Percentiles rank a stretch among this genome's conserved stretches.
phyloP scores from a whole-genome alignment of 2,329 filamentous ascomycete species.

The Calonectria hongkongensis region DNA sequence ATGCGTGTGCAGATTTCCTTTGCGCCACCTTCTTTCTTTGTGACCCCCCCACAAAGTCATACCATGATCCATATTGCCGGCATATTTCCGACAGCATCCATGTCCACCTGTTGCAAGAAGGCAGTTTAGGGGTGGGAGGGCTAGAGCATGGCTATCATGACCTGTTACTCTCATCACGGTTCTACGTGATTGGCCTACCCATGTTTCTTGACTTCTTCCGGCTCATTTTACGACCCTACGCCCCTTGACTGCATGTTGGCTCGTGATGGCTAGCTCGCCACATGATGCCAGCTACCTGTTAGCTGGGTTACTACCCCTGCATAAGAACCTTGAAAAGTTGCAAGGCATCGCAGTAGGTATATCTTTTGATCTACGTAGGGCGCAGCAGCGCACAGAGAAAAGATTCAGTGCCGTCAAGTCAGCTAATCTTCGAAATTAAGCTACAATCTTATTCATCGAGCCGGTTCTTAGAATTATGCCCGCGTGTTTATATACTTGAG shows the following conservation, averaged over 20 bases:
- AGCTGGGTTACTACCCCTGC: background rate
- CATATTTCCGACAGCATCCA: slow-evolving; percentile 12
- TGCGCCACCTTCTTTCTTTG: background rate
- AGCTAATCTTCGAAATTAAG: no score
- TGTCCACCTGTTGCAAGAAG: background rate
- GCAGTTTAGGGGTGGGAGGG: no score
- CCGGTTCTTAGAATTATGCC: no score
- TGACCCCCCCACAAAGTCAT: background rate
- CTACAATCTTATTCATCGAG: no score
- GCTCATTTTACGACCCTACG: background rate
- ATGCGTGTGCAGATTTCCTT: background rate
- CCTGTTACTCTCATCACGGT: background rate
- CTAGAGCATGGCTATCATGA: background rate
- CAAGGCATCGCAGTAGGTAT: background rate
- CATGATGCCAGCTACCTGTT: slow-evolving; percentile 1
- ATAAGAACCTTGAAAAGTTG: background rate
- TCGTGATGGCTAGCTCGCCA: background rate
- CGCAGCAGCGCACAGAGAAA: no score
- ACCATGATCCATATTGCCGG: slow-evolving; percentile 5
- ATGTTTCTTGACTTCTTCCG: background rate
- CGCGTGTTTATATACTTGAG: no score
- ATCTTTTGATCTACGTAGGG: no score
- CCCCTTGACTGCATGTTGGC: background rate
- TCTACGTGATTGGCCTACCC: background rate
- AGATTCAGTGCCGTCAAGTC: no score